Conservation (phyloP, 208 protist species). For the Trypanosoma theileri region DNA sequence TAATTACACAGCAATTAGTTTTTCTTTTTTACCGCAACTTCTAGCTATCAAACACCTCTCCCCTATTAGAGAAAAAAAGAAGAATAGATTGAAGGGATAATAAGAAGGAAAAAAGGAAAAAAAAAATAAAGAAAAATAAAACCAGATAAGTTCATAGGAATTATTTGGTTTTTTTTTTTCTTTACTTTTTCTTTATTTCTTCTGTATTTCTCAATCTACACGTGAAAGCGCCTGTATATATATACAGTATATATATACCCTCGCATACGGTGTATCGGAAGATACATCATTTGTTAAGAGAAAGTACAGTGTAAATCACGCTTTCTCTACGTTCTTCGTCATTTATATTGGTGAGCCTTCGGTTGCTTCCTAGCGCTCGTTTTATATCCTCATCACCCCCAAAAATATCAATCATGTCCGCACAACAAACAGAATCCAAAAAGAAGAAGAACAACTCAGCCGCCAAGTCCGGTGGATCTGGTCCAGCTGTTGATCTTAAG, state of each 20-base stretch:
- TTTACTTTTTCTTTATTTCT: neutral
- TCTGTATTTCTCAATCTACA: neutral
- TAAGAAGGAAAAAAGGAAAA: neutral
- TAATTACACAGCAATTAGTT: too few relatives aligned
- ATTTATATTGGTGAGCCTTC: neutral
- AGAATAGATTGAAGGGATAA: too few relatives aligned
- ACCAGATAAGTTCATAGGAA: neutral
- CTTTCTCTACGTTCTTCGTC: neutral
- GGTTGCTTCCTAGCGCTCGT: neutral
- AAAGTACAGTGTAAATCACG: neutral
- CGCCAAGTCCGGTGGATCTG: neutral
- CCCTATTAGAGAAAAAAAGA: too few relatives aligned
- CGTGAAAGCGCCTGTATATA: too few relatives aligned
- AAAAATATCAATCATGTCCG: neutral
- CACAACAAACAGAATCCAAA: neutral
- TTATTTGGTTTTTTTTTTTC: neutral
- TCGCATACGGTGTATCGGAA: neutral
- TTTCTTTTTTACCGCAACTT: too few relatives aligned
- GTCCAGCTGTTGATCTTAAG: constrained; percentile 55
- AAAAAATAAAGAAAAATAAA: neutral
- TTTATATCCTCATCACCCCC: neutral
- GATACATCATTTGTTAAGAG: neutral
- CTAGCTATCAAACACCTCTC: too few relatives aligned
- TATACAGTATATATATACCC: neutral
- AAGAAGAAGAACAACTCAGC: constrained; percentile 52